Base-by-base conservation (phyloP, 2,329 filamentous ascomycete species). In the Colletotrichum ledebouriae region DNA sequence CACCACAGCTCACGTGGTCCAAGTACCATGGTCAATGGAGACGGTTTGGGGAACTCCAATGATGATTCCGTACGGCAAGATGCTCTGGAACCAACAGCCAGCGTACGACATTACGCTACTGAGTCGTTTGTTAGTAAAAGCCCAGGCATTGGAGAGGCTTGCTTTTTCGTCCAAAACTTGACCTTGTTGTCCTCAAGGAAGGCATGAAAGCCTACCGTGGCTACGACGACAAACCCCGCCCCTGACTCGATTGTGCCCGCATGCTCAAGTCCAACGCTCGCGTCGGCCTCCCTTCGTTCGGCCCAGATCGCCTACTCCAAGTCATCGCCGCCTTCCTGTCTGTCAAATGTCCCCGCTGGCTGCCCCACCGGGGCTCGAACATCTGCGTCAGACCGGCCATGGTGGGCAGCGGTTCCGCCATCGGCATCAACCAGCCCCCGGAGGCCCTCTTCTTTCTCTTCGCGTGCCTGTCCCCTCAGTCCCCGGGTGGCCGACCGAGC, bases 151-250 rank as follows among this genome's bases (percentile, higher is more conserved):
- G 25, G 25, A 22, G 22, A 22, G 22, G 22, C 22, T 22, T 22
- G 22, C 22, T 2, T 22, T 3, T 22, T 22, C 22, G 22, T 22
- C 22, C 22, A 22, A 22, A 17, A 17, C 17, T 17, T 17, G 25
- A 25, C 25, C 25, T 25, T 4, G 3, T 25, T 25, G 3, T 25
- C 25, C 25, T 25, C 25, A 10, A 63, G 61, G 91, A 94, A 78
- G 91, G 91, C 6, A 71, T 80, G 61, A 94, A 93, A 78, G 86
- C 89, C n/a, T 93, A 93, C 81, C 86, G 91, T 59, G 91, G 91
- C 39, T 84, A 84, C 69, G 89, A 92, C 75, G 86, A 86, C 72
- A 86, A 86, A 73, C 81, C 91, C 49, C 87, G 90, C n/a, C 87
- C 89, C 0, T 78, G 87, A 50, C 82, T 85, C 71, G 92, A 92